Base-by-base conservation (phyloP, 768 basidiomycete genomes). In the Lactarius vividus region DNA sequence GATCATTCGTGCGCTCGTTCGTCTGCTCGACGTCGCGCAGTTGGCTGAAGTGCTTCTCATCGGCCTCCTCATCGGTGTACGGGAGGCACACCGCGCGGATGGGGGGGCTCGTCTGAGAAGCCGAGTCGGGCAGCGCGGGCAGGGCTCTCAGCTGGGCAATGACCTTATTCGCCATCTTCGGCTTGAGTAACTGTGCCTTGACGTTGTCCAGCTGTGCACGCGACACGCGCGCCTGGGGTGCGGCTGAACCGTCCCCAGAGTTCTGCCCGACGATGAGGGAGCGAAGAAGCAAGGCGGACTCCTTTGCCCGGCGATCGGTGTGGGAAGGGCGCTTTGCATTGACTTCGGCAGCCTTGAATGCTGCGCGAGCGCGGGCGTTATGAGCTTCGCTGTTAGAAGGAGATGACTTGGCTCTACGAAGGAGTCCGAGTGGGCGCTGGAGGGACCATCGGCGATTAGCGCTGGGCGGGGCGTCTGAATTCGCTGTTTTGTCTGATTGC, bases 41-140 rank as follows among this genome's bases (percentile, higher is more conserved):
- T 55, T 79, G 79, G 26, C 80, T 75, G 71, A 92, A 90, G 69
- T 87, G 83, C n/a, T 81, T 78, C 29, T 79, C 75, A 15, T 89
- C 79, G 33, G 82, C 83, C 70, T 92, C 89, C 9, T 74, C 81
- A 62, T 94, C 92, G 2, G 84, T 73, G 69, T 80, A 79, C 35
- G 79, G 81, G 44, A 94, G 81, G 71, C 89, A 93, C 26, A 92
- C 91, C 0, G 90, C 92, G 71, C 88, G 91, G 33, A 93, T 90
- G 26, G 89, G 89, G 4, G 78, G 72, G 59, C 74, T 74, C 6
- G 72, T 72, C 57, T 64, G 69, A 15, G 61, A 69, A 33, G 63
- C 44, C 11, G 74, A 71, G 28, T 72, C 73, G 57, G 79, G 77
- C 10, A 79, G 74, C 4, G 80, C 77, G n/a, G 92, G 84, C 46